Percentiles rank a stretch among this genome's conserved stretches.
These are phyloP conservation scores for Xylaria intraflava DNA, from an alignment of 495 filamentous ascomycete species.

Conservation along the genomic window DNA sequence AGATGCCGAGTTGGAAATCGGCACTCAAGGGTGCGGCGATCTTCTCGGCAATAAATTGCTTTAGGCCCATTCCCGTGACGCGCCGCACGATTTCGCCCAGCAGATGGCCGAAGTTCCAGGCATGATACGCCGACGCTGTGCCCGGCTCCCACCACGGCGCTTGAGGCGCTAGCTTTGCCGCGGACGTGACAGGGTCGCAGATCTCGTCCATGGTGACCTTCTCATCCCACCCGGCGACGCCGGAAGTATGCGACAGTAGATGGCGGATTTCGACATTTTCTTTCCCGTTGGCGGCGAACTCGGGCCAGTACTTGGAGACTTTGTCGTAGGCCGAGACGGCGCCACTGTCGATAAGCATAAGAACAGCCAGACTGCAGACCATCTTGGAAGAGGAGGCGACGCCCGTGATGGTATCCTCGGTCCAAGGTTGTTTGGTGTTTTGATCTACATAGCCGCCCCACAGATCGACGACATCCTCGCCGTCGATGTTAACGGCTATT, in stretches of 20 bases:
- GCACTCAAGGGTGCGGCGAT: conserved; percentile 32
- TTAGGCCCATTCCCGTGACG: conserved; percentile 28
- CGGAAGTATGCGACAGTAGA: conserved; percentile 35
- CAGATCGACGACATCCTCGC: conserved; percentile 38
- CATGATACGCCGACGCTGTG: conserved; percentile 34
- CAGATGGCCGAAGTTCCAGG: conserved; percentile 33
- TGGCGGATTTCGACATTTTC: conserved; percentile 36
- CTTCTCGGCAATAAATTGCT: conserved; percentile 37
- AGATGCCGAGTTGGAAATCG: conserved; percentile 35
- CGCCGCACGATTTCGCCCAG: conserved; percentile 35
- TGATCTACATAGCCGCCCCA: conserved; percentile 39
- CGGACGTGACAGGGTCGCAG: conserved; percentile 22
- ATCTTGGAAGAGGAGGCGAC: conserved; percentile 41
- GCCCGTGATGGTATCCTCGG: conserved; percentile 32
- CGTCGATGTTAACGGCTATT: conserved; percentile 37
- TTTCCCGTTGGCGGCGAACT: conserved; percentile 39
- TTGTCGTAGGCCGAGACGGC: conserved; percentile 31
- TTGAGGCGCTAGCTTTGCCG: conserved; percentile 31
- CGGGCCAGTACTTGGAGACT: conserved; percentile 42
- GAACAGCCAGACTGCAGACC: conserved; percentile 31
- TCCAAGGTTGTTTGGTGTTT: conserved; percentile 28
- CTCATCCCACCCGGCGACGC: conserved; percentile 27
- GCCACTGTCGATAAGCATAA: conserved; percentile 37
- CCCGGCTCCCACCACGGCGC: conserved; percentile 42
- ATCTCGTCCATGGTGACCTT: conserved; percentile 25